These are phyloP conservation scores for Lathyrus sativus DNA, from an alignment of 306 rosid genomes.

Conservation along the genomic window DNA sequence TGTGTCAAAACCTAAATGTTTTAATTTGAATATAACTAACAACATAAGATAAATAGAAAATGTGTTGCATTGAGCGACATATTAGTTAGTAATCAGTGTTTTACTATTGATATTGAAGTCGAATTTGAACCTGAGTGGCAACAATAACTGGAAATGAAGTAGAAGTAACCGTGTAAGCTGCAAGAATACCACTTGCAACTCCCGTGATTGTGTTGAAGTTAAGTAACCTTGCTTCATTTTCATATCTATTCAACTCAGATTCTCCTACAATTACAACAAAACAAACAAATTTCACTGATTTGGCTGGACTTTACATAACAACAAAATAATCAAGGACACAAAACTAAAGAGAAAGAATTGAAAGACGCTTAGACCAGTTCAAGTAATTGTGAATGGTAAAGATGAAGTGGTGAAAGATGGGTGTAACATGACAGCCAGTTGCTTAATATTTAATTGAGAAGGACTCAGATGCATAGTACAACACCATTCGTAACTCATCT, in stretches of 20 bases:
- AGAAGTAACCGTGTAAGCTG: conserved; percentile 65
- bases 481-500: no score
- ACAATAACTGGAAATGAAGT: conserved; percentile 79
- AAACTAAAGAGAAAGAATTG: not conserved
- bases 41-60: no score
- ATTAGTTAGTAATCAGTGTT: not conserved
- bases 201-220: conserved; percentile 52
- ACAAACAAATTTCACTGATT: not conserved
- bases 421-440: no score
- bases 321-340: no score
- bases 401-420: conserved; percentile 25
- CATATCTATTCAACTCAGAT: conserved; percentile 48
- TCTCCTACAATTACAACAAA: conserved; percentile 36
- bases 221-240: conserved; percentile 43
- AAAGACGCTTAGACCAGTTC: conserved; percentile 50
- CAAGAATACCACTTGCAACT: conserved; percentile 79
- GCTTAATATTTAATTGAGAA: no score
- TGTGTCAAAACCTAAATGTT: no score
- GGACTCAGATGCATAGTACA: no score
- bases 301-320: no score
- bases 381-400: conserved; percentile 41
- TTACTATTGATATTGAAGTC: not conserved
- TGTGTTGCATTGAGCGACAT: no score
- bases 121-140: conserved; percentile 63
- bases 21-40: no score